Evolutionary conservation across 2,329 filamentous ascomycete genomes (phyloP), one percentile per base, ranked within the genome.

Genomic region (Lojkania enalia): DNA sequence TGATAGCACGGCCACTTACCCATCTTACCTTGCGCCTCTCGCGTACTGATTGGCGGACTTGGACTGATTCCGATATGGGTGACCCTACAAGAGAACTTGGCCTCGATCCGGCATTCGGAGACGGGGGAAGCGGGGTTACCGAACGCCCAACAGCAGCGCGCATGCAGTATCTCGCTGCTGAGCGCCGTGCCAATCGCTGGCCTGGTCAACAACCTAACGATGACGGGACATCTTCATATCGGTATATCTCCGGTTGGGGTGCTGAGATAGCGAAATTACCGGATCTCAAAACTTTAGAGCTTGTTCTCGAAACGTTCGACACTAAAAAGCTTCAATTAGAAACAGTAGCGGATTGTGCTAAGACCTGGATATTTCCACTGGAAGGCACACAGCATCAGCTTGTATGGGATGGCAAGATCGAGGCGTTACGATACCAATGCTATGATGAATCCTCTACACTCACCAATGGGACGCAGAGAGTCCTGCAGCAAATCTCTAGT

Each of bases 351-450:
- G 51, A 61, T 16, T 65, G 60, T 48, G 59, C 60, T 11, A 59
- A 57, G 48, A 60, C 51, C 5, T 68, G 63, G 63, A 50, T 15
- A 13, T 68, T 66, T 41, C 54, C 53, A 6, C 20, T 62, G 3
- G 21, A 44, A 4, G 42, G 39, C 6, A 35, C 33, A 3, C 20
- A 21, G 2, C 48, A 30, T 15, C 51, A 57, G 21, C 35, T 67
- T 19, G 49, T 46, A 3, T 66, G 61, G 57, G 52, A 60, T 48
- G 60, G 56, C 1, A 44, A 52, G 16, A 46, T 64, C 3, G 54
- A 58, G 35, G 29, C 21, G 30, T 39, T 15, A 21, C 46, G 39
- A 7, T 63, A 54, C 15, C 23, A 27, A 27, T 7, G 23, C 23
- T 7, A 27, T 7, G 7, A 27, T 9, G 23, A n/a, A 27, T 27